A percentile compares a stretch with the other conserved stretches of the same genome.
Conservation (phyloP, 2,329 filamentous ascomycete genomes). For the Paecilomyces variotii region DNA sequence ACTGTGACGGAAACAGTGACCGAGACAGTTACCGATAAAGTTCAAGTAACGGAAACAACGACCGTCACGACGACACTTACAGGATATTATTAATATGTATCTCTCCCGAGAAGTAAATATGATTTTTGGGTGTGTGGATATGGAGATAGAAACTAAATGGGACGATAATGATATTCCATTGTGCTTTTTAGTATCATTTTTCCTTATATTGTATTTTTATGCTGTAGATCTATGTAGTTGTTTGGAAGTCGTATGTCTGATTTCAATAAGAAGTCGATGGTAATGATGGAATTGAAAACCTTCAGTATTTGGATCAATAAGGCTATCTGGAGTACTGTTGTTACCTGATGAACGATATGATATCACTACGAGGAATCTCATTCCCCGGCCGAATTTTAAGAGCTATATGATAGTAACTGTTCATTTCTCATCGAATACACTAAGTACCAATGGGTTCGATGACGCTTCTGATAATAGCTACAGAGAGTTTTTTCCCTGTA, state of each 20-base stretch:
- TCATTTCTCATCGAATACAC: not conserved
- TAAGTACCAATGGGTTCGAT: too few relatives aligned
- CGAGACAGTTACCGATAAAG: constrained; percentile 10
- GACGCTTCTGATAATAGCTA: not conserved
- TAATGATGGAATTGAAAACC: too few relatives aligned
- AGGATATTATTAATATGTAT: not conserved
- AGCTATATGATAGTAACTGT: not conserved
- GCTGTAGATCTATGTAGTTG: too few relatives aligned
- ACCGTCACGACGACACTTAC: not conserved
- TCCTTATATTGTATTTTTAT: too few relatives aligned
- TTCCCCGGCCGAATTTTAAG: not conserved
- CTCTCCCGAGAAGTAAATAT: not conserved
- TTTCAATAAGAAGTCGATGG: too few relatives aligned
- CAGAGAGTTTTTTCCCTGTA: not conserved
- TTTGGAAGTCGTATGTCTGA: too few relatives aligned
- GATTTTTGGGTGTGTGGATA: not conserved
- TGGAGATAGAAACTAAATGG: not conserved
- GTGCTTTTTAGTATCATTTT: too few relatives aligned
- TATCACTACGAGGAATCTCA: too few relatives aligned
- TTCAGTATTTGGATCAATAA: too few relatives aligned
- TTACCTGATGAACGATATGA: too few relatives aligned
- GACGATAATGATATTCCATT: too few relatives aligned
- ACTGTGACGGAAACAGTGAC: constrained; percentile 9
- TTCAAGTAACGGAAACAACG: constrained; percentile 8
- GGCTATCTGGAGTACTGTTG: too few relatives aligned